Base-by-base conservation (phyloP, 768 basidiomycete genomes). In the Suillus discolor region DNA sequence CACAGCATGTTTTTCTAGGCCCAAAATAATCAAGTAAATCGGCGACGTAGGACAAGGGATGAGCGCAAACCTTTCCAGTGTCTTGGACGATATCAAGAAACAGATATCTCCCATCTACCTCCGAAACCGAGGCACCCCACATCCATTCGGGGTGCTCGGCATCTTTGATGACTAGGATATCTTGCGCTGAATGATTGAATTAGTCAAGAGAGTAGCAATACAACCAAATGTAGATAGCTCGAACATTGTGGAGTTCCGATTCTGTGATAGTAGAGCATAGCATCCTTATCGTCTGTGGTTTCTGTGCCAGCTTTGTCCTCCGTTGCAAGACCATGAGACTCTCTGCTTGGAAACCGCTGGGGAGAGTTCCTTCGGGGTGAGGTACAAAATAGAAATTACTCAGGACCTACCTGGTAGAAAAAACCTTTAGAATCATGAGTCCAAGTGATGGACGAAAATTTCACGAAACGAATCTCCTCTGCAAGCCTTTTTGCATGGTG, bases 371-470 rank as follows among this genome's bases (percentile, higher is more conserved):
- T 28, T 60, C 6, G 38, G 57, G 18, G 20, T 57, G 13, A 20
- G 41, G 16, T 53, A 63, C 31, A 28, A 51, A 15, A 54, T 41
- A 18, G 7, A n/a, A 55, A 57, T 41, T 16, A 61, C 34, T 57
- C 49, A 55, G 11, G 6, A 71, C 75, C 25, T 60, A 82, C 82
- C 81, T 93, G 92, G 74, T 95, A 95, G 78, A 94, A 92, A 77
- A 94, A 93, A 1, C 93, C 93, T 67, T 87, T 88, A 63, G 87
- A 89, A 75, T 94, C 91, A 63, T 87, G 85, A 5, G 88, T 88
- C 93, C 93, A 94, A 34, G 81, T 79, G 51, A 93, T 82, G 13
- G 80, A 76, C 0, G 89, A 90, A 76, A 92, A 93, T 74, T 94
- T 94, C 67, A 92, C 90, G 72, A 85, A 90, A 63, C 88, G 84